phyloP scores from a whole-genome alignment of 495 filamentous ascomycete genomes.

The Trichocladium antarcticum region DNA sequence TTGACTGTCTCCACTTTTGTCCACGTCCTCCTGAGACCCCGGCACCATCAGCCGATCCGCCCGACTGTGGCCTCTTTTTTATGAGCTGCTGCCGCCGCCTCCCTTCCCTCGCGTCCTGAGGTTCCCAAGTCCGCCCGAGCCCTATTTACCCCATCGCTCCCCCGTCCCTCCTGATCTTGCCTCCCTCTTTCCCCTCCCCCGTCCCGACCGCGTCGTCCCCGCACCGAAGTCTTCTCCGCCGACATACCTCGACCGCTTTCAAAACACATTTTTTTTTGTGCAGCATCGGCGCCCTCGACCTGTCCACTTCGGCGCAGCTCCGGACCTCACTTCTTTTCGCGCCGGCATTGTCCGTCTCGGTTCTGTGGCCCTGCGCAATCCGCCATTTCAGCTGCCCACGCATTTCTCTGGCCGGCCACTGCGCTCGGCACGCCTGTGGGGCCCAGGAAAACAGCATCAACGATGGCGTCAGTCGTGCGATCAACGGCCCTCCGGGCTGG shows the following conservation, averaged over 20 bases:
- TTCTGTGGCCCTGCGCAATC: neutral
- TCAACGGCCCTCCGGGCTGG: constrained; percentile 42
- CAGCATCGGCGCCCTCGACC: neutral
- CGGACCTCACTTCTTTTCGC: constrained; percentile 13
- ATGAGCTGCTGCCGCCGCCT: constrained; percentile 25
- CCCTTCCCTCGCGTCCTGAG: constrained; percentile 23
- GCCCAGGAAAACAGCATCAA: neutral
- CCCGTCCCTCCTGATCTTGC: constrained; percentile 21
- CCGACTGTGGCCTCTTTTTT: constrained; percentile 23
- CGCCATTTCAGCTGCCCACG: neutral
- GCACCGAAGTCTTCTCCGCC: neutral
- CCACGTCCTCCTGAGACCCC: constrained; percentile 25
- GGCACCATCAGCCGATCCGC: constrained; percentile 35
- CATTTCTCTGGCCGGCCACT: too few species aligned
- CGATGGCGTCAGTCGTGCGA: constrained; percentile 37
- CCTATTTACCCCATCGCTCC: constrained; percentile 28
- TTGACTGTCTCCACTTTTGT: constrained; percentile 17
- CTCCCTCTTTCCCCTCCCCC: constrained; percentile 6
- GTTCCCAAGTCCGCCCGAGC: constrained; percentile 22
- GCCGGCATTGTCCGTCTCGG: constrained; percentile 5
- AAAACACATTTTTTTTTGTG: neutral
- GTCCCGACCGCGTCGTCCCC: neutral
- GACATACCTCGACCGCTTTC: too few species aligned
- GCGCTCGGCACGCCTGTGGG: neutral
- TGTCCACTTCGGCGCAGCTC: constrained; percentile 14